Evolutionary conservation across 2,329 filamentous ascomycete species (phyloP).

Genomic region (Fusarium guadeloupense): DNA sequence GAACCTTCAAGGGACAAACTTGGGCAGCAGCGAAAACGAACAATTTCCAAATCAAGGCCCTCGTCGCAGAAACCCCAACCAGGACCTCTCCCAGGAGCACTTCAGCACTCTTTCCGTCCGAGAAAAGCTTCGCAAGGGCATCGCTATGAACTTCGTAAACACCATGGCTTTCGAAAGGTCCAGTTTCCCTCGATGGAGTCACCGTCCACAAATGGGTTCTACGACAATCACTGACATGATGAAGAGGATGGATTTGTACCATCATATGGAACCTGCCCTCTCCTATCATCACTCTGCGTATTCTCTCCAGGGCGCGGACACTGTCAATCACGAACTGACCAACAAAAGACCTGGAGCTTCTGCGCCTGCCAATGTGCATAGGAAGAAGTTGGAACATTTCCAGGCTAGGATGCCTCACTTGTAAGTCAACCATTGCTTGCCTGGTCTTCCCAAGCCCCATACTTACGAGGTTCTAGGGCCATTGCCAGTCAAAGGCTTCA

Average conservation of each 20-base stretch:
- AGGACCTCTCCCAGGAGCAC: conserved; percentile 22
- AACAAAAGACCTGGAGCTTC: background rate
- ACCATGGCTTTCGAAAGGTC: background rate
- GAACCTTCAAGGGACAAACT: background rate
- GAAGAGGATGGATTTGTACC: conserved; percentile 1
- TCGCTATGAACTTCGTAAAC: conserved; percentile 30
- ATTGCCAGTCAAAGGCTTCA: conserved; percentile 30
- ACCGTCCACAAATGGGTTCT: background rate
- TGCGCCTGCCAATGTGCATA: background rate
- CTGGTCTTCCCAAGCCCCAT: background rate
- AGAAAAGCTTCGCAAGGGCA: conserved; percentile 35
- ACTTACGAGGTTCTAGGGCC: conserved; percentile 11
- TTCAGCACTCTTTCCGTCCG: conserved; percentile 17
- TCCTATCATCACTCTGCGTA: background rate
- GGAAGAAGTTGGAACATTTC: conserved; percentile 8
- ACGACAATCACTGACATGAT: conserved; percentile 17
- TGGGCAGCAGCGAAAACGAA: background rate
- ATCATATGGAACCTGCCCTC: conserved; percentile 11
- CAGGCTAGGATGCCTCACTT: background rate
- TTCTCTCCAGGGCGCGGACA: background rate
- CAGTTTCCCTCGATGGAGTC: background rate
- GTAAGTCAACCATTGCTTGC: background rate
- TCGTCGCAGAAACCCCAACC: background rate
- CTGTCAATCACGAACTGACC: conserved; percentile 6
- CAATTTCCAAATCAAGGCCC: background rate